These are phyloP conservation scores for Taphrina communis DNA, from an alignment of 1,139 yeast species.

Conservation along the genomic window DNA sequence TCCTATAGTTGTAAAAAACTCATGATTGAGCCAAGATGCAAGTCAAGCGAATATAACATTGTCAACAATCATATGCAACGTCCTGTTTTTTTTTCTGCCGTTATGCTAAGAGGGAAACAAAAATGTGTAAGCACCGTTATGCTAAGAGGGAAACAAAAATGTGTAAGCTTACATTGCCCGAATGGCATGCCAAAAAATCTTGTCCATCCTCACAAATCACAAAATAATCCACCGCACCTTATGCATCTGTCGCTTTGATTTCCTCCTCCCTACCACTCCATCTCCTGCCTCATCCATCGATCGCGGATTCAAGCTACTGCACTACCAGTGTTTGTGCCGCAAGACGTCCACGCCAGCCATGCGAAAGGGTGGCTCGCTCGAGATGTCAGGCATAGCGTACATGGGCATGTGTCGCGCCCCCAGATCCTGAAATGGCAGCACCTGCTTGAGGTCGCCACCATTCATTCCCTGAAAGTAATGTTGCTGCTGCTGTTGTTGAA, in stretches of 20 bases:
- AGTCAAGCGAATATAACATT: too few species aligned
- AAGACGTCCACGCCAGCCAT: constrained; percentile 4
- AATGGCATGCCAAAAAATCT: too few species aligned
- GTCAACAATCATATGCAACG: too few species aligned
- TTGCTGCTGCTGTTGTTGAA: not conserved
- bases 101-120: not conserved
- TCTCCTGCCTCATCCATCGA: not conserved
- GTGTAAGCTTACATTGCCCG: not conserved
- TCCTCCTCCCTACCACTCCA: not conserved
- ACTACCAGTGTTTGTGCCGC: constrained; percentile 9
- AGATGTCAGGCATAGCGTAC: not conserved
- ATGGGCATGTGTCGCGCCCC: constrained; percentile 11
- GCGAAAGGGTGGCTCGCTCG: not conserved
- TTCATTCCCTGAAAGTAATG: not conserved
- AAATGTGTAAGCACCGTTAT: not conserved
- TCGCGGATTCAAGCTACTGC: not conserved
- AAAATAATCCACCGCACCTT: too few species aligned
- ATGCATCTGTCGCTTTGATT: not conserved
- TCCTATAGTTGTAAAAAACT: too few species aligned
- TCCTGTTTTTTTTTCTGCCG: too few species aligned
- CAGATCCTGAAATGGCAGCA: not conserved
- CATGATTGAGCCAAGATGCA: too few species aligned
- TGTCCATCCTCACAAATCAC: too few species aligned
- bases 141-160: not conserved
- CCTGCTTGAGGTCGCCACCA: constrained; percentile 4